phyloP scores from a whole-genome alignment of 495 filamentous ascomycete species.

The Aspergillus saccharolyticus region DNA sequence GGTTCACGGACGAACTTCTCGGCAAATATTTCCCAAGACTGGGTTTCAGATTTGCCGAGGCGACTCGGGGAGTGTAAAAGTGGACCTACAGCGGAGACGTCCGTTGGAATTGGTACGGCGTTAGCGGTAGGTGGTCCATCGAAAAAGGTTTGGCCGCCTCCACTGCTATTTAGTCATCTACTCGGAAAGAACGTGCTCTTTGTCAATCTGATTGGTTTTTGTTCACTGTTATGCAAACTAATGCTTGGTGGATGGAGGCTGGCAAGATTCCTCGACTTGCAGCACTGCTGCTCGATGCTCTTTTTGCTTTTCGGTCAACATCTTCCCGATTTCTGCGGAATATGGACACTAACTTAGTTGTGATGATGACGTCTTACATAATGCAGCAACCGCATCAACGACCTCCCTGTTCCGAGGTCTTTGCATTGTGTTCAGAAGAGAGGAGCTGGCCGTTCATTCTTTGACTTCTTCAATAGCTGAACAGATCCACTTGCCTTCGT shows the following conservation, averaged over 20 bases:
- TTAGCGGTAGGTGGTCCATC: constrained; percentile 2
- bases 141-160: constrained; percentile 4
- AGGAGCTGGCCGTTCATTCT: background rate
- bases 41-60: constrained; percentile 10
- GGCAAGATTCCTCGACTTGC: background rate
- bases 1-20: constrained; percentile 20
- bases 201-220: background rate
- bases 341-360: no score
- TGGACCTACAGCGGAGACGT: constrained; percentile 3
- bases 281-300: background rate
- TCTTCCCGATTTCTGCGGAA: background rate
- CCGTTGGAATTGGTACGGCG: constrained; percentile 3
- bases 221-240: background rate
- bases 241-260: background rate
- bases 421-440: no score
- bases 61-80: background rate
- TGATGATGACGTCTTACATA: no score
- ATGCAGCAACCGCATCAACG: no score
- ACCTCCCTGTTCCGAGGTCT: no score
- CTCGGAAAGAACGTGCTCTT: background rate
- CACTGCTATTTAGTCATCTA: constrained; percentile 1
- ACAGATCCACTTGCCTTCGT: background rate
- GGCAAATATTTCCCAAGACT: constrained; percentile 18
- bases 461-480: background rate
- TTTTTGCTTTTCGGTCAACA: background rate